phyloP scores from a whole-genome alignment of 495 filamentous ascomycete genomes.

The Schizothecium vesticola region DNA sequence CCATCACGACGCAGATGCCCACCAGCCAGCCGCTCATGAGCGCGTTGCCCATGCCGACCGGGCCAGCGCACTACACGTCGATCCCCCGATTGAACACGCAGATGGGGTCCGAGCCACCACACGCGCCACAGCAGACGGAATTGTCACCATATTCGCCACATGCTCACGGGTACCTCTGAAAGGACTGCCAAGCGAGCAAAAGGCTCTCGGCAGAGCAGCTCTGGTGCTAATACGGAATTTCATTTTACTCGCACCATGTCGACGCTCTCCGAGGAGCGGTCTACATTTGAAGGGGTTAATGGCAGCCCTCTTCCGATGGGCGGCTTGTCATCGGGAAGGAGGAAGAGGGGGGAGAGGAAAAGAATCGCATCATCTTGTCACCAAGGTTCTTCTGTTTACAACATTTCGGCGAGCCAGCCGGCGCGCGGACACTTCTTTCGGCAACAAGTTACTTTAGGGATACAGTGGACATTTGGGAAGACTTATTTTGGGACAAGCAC shows the following conservation, averaged over 20 bases:
- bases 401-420: not conserved
- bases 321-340: not conserved
- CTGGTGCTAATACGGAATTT: not conserved
- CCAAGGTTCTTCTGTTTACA: not conserved
- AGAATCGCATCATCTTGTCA: not conserved
- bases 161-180: not conserved
- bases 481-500: not conserved
- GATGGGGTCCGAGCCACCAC: conserved; percentile 1
- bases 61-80: not conserved
- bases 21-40: not conserved
- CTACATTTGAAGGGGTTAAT: not conserved
- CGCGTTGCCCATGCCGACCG: not conserved
- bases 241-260: not conserved
- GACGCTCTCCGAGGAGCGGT: not conserved
- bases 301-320: not conserved
- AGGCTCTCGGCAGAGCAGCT: no score
- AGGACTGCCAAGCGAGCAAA: no score
- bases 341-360: not conserved
- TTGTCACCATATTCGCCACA: not conserved
- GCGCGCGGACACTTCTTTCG: not conserved
- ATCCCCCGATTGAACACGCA: conserved; percentile 2
- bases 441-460: not conserved
- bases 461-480: not conserved
- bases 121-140: not conserved
- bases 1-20: conserved; percentile 4